Base-by-base conservation (phyloP, 306 rosid species). In the Heteromeles arbutifolia region DNA sequence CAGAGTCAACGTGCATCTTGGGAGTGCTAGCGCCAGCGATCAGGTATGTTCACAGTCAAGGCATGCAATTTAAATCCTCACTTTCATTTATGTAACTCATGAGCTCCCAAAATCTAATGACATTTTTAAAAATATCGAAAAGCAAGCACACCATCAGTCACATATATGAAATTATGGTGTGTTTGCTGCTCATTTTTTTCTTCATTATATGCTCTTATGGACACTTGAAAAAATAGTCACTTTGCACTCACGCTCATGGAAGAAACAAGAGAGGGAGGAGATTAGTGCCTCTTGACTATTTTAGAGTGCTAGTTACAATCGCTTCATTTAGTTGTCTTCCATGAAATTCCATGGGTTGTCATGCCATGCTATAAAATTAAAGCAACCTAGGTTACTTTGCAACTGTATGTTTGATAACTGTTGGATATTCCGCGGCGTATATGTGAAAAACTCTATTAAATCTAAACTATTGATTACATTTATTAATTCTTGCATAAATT, bases 1-100 rank as follows among this genome's bases (percentile, higher is more conserved):
- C 82, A 5, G 34, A 74, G 25, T 48, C 86, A 5, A 22, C 77
- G 15, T 77, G 81, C 72, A 67, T 61, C 56, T 83, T 91, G 25
- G 85, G 79, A 65, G 62, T 84, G 41, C 77, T 78, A 1, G 48
- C 82, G 44, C 85, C 81, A 21, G 83, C 86, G 18, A 73, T 83
- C 58, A 83, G 90, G 72, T 80, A 78, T 4, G 79, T 82, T 26
- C 31, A 26, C 4, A 8, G 26, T n/a, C n/a, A 56, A n/a, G 10
- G 6, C 61, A 21, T 11, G 10, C 25, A 56, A 3, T 37, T 37
- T 37, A n/a, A 8, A n/a, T 22, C 1, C 4, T 56, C 25, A 56
- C 62, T 56, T n/a, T 56, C 62, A 56, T 22, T 3, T 50, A 7
- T 50, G 54, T 15, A 50, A 18, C 54, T 50, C 21, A 15, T 50